phyloP scores from a whole-genome alignment of 148 eudicot species.

The Persicaria tinctoria region DNA sequence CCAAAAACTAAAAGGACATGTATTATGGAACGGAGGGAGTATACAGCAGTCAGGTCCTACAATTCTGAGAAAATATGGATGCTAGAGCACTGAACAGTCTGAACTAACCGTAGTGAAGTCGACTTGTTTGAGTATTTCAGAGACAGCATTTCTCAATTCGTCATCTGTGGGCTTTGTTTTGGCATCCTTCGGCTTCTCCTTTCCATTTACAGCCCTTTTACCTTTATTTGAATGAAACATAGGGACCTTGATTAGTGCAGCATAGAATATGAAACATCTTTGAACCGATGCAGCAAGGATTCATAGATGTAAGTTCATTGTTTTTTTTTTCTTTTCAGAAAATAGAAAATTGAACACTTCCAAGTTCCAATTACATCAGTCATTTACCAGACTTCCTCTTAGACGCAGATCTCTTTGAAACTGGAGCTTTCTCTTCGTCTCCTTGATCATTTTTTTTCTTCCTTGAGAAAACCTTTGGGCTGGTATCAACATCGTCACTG shows the following conservation, averaged over 20 bases:
- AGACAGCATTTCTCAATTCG: conserved; percentile 65
- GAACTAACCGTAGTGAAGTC: conserved; percentile 87
- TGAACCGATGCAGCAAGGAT: neutral
- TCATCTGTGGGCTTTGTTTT: conserved; percentile 52
- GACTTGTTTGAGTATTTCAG: conserved; percentile 82
- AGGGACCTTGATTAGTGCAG: neutral
- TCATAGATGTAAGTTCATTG: neutral
- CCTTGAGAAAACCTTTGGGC: conserved; percentile 61
- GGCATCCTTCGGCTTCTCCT: conserved; percentile 28
- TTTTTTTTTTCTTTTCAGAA: neutral
- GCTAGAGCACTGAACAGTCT: neutral
- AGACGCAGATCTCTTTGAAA: conserved; percentile 53
- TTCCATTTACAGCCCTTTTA: conserved; percentile 51
- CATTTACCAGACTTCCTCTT: conserved; percentile 54
- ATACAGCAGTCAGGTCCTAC: neutral
- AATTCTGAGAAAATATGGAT: neutral
- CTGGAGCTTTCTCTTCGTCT: conserved; percentile 41
- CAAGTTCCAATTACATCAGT: neutral
- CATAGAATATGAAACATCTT: conserved; percentile 2
- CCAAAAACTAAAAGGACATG: too few species aligned
- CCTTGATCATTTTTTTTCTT: conserved; percentile 60
- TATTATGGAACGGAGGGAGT: too few species aligned
- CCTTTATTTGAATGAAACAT: conserved; percentile 29
- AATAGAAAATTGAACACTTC: neutral
- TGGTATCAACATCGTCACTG: conserved; percentile 25